phyloP scores from a whole-genome alignment of 2,329 filamentous ascomycete genomes.

The Ceratocystis destructans region DNA sequence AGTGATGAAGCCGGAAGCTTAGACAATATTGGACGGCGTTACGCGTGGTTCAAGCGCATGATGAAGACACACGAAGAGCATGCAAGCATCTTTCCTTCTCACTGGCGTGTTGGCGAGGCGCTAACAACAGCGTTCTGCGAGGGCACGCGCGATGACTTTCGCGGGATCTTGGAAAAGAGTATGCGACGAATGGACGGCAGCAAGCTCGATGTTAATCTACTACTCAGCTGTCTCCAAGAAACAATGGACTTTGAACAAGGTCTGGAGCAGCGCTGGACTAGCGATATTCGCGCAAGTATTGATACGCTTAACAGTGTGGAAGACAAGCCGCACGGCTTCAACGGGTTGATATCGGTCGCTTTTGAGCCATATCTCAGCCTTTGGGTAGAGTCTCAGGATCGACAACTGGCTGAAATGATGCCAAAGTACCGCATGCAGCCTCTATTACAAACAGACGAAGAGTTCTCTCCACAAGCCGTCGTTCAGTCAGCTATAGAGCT shows the following conservation, averaged over 20 bases:
- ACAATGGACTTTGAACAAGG: conserved; percentile 94
- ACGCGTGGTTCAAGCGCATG: conserved; percentile 93
- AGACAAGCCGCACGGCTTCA: conserved; percentile 63
- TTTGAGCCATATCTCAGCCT: conserved; percentile 95
- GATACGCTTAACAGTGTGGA: conserved; percentile 76
- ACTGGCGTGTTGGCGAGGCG: conserved; percentile 84
- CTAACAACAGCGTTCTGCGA: conserved; percentile 90
- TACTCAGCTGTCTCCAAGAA: conserved; percentile 82
- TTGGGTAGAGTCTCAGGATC: conserved; percentile 95
- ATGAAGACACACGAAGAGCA: conserved; percentile 95
- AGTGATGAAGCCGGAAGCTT: conserved; percentile 93
- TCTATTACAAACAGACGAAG: conserved; percentile 68
- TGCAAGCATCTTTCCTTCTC: conserved; percentile 66
- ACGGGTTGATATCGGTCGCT: conserved; percentile 83
- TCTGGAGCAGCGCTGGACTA: conserved; percentile 70
- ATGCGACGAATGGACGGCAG: conserved; percentile 63
- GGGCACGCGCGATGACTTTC: conserved; percentile 89
- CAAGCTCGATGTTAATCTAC: conserved; percentile 75
- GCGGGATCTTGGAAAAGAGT: conserved; percentile 75
- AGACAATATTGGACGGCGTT: conserved; percentile 90
- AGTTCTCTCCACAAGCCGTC: conserved; percentile 80
- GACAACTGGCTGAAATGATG: conserved; percentile 68
- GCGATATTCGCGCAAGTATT: conserved; percentile 61
- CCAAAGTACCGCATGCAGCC: conserved; percentile 78
- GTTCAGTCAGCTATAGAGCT: conserved; percentile 90